Conservation (phyloP, 345 rosid species). For the Eucalyptus pumila region DNA sequence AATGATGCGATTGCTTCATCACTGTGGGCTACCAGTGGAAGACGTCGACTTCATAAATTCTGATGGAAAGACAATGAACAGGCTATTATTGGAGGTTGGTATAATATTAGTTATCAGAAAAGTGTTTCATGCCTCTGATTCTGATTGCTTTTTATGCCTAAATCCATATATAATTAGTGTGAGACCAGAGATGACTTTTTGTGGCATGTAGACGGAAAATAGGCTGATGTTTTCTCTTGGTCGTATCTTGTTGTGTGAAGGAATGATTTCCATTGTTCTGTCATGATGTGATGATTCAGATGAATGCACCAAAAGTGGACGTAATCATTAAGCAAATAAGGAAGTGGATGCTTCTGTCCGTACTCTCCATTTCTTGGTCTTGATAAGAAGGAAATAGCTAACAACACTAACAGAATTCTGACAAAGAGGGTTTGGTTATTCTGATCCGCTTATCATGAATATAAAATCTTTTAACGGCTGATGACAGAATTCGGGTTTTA, state of each 20-base stretch:
- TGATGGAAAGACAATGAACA: conserved; percentile 93
- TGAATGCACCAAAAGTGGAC: not conserved
- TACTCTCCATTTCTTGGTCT: not conserved
- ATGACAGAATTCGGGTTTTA: not conserved
- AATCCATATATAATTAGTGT: not conserved
- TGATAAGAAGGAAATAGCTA: not conserved
- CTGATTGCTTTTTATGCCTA: not conserved
- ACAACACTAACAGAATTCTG: not conserved
- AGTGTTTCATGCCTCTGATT: not conserved
- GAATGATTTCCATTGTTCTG: not conserved
- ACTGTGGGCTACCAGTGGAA: conserved; percentile 83
- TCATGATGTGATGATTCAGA: not conserved
- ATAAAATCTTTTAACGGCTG: not conserved
- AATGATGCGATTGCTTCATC: conserved; percentile 84
- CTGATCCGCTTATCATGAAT: not conserved
- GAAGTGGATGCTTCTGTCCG: not conserved
- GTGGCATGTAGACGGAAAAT: not conserved
- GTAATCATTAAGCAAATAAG: not conserved
- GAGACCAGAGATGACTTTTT: not conserved
- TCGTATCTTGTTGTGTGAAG: not conserved
- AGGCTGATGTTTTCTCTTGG: not conserved
- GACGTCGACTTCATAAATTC: conserved; percentile 93
- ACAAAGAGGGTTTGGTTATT: not conserved
- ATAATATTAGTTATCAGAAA: not conserved
- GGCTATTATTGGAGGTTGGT: conserved; percentile 74